A percentile compares a stretch with the other conserved stretches of the same genome.
Conservation (phyloP, 1,139 yeast species). For the Diutina pseudorugosa region DNA sequence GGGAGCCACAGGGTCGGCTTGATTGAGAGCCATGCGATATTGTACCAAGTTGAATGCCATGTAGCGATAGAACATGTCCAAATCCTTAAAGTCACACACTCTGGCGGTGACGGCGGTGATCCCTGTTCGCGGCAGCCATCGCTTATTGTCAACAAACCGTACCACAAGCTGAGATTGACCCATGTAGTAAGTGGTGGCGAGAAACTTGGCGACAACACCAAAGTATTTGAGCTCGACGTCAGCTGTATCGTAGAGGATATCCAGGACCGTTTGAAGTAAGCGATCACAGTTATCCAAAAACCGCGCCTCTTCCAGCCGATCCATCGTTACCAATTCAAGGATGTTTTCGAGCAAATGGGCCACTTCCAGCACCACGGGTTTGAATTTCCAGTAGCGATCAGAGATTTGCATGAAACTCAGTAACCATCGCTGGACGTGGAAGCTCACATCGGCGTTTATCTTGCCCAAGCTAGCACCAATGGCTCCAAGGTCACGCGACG, state of each 20-base stretch:
- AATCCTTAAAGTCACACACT: slow-evolving; percentile 11
- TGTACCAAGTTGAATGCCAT: slow-evolving; percentile 19
- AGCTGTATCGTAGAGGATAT: slow-evolving; percentile 5
- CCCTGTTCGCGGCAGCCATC: slow-evolving; percentile 5
- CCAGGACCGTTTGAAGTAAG: slow-evolving; percentile 5
- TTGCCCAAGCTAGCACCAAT: slow-evolving; percentile 9
- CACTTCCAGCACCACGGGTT: not conserved
- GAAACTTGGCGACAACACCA: slow-evolving; percentile 13
- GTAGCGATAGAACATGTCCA: slow-evolving; percentile 19
- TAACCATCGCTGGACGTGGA: slow-evolving; percentile 3
- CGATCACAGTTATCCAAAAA: slow-evolving; percentile 7
- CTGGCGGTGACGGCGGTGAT: slow-evolving; percentile 11
- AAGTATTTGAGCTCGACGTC: slow-evolving; percentile 8
- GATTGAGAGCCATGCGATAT: not conserved
- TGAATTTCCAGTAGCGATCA: not conserved
- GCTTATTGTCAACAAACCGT: slow-evolving; percentile 9
- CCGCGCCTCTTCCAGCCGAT: slow-evolving; percentile 6
- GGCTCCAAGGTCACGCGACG: not conserved
- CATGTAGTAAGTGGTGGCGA: slow-evolving; percentile 13
- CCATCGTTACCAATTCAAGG: slow-evolving; percentile 7
- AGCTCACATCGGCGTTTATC: slow-evolving; percentile 8
- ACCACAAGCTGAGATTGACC: slow-evolving; percentile 14
- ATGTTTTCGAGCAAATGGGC: slow-evolving; percentile 7
- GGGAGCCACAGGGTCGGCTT: not conserved
- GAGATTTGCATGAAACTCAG: slow-evolving; percentile 5